Conservation (phyloP, 2,329 filamentous ascomycete species). For the Aspergillus sp. region DNA sequence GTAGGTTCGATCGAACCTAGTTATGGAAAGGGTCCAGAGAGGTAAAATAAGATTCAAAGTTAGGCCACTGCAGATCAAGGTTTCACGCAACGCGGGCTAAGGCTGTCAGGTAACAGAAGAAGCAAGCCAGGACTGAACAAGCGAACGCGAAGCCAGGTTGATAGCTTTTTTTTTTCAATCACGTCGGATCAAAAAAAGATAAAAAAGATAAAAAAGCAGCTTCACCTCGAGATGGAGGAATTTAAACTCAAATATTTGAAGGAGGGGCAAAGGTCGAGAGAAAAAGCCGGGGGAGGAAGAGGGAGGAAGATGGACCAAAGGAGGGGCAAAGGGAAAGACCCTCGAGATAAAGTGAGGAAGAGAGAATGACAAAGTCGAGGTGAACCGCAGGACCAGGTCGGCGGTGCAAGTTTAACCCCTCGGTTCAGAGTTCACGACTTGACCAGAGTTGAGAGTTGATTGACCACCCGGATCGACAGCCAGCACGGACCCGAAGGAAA, state of each 20-base stretch:
- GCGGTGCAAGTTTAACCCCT: constrained; percentile 14
- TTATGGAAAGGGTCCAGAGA: neutral
- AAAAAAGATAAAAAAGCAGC: neutral
- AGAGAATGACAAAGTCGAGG: constrained; percentile 15
- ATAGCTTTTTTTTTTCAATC: neutral
- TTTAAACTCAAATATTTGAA: neutral
- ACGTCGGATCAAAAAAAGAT: constrained; percentile 1
- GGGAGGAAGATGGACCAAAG: constrained; percentile 5
- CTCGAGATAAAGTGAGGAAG: constrained; percentile 8
- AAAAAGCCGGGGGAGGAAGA: constrained; percentile 2
- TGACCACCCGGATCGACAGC: constrained; percentile 17
- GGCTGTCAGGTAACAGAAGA: constrained; percentile 3
- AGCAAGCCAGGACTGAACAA: constrained; percentile 6
- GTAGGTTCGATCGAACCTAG: constrained; percentile 8
- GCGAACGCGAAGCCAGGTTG: constrained; percentile 1
- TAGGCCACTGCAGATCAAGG: constrained; percentile 15
- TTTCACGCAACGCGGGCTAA: constrained; percentile 6
- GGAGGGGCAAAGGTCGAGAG: neutral
- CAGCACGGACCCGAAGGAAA: constrained; percentile 14
- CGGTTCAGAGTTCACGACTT: constrained; percentile 14
- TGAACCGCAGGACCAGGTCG: constrained; percentile 15
- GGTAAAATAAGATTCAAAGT: constrained; percentile 15
- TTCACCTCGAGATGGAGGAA: neutral
- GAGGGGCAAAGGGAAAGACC: constrained; percentile 1
- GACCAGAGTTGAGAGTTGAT: constrained; percentile 23